A percentile compares a stretch with the other conserved stretches of the same genome.
Conservation (phyloP, 2,329 filamentous ascomycete species). For the Curvularia eragrostidis region DNA sequence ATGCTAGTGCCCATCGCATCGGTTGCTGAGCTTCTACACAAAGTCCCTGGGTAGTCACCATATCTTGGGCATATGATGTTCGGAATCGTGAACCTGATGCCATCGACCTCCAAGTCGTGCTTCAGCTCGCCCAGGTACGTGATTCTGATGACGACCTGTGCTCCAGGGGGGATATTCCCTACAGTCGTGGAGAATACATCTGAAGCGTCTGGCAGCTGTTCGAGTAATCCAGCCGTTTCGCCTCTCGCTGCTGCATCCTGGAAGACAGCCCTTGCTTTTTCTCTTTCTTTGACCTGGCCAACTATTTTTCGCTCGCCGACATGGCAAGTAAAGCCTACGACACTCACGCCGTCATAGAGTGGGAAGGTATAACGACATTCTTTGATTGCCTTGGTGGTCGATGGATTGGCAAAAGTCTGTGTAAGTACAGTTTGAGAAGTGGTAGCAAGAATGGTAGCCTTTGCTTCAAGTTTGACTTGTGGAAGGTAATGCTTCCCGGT, state of each 20-base stretch:
- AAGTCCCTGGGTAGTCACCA: slow-evolving; percentile 55
- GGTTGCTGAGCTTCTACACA: slow-evolving; percentile 25
- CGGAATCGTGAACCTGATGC: slow-evolving; percentile 72
- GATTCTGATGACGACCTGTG: slow-evolving; percentile 66
- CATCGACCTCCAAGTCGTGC: slow-evolving; percentile 72
- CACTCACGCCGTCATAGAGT: slow-evolving; percentile 73
- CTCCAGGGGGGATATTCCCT: slow-evolving; percentile 69
- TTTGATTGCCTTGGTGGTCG: slow-evolving; percentile 52
- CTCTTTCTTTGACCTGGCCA: slow-evolving; percentile 71
- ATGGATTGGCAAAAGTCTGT: slow-evolving; percentile 69
- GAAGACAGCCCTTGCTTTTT: slow-evolving; percentile 66
- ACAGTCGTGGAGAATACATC: slow-evolving; percentile 74
- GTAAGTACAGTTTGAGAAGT: slow-evolving; percentile 60
- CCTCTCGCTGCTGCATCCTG: slow-evolving; percentile 64
- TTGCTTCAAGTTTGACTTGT: slow-evolving; percentile 63
- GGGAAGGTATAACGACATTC: slow-evolving; percentile 73
- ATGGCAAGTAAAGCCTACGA: slow-evolving; percentile 71
- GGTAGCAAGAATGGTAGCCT: slow-evolving; percentile 67
- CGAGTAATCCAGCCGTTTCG: slow-evolving; percentile 69
- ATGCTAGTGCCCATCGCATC: slow-evolving; percentile 50
- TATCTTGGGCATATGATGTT: slow-evolving; percentile 72
- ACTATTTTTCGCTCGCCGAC: slow-evolving; percentile 66
- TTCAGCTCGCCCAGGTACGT: slow-evolving; percentile 74
- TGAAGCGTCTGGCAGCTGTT: slow-evolving; percentile 64
- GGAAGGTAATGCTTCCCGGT: slow-evolving; percentile 57